Percentiles rank a stretch among this genome's conserved stretches.
phyloP scores from a whole-genome alignment of 2,329 filamentous ascomycete species.

The Aspergillus viridinutans region DNA sequence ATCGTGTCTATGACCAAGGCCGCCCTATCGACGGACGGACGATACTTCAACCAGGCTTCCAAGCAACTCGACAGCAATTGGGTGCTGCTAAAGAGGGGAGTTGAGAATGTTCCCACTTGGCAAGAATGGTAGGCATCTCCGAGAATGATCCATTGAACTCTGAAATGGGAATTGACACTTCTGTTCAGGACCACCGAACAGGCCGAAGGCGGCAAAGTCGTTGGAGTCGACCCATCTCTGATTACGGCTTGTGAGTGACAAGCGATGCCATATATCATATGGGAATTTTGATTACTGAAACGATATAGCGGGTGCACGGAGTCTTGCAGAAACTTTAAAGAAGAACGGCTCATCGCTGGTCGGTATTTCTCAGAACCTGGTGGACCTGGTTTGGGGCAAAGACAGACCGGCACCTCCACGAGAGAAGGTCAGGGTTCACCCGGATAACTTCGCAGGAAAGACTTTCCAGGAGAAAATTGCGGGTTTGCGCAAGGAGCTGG shows the following conservation, averaged over 20 bases:
- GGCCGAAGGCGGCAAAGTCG: slow-evolving; percentile 77
- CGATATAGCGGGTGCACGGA: slow-evolving; percentile 58
- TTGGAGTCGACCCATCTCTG: slow-evolving; percentile 86
- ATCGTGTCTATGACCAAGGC: slow-evolving; percentile 83
- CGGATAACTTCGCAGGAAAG: slow-evolving; percentile 73
- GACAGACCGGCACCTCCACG: slow-evolving; percentile 69
- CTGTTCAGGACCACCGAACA: slow-evolving; percentile 64
- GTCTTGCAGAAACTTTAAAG: slow-evolving; percentile 81
- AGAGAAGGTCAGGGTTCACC: slow-evolving; percentile 69
- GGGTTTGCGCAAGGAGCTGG: slow-evolving; percentile 83
- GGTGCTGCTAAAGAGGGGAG: slow-evolving; percentile 84
- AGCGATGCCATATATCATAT: neutral
- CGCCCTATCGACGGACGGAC: slow-evolving; percentile 86
- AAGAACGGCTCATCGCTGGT: slow-evolving; percentile 73
- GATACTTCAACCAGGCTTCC: slow-evolving; percentile 95
- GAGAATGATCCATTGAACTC: neutral
- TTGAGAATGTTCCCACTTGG: slow-evolving; percentile 93
- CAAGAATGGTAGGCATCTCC: slow-evolving; percentile 71
- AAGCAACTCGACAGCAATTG: slow-evolving; percentile 91
- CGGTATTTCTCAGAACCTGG: slow-evolving; percentile 73
- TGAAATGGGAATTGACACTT: slow-evolving; percentile 9
- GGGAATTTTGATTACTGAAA: slow-evolving; percentile 7
- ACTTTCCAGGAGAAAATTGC: slow-evolving; percentile 75
- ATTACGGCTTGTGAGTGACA: slow-evolving; percentile 60
- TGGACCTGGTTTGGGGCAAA: slow-evolving; percentile 84